Evolutionary conservation across 2,329 filamentous ascomycete species (phyloP).

Genomic region (Fusarium siculi): DNA sequence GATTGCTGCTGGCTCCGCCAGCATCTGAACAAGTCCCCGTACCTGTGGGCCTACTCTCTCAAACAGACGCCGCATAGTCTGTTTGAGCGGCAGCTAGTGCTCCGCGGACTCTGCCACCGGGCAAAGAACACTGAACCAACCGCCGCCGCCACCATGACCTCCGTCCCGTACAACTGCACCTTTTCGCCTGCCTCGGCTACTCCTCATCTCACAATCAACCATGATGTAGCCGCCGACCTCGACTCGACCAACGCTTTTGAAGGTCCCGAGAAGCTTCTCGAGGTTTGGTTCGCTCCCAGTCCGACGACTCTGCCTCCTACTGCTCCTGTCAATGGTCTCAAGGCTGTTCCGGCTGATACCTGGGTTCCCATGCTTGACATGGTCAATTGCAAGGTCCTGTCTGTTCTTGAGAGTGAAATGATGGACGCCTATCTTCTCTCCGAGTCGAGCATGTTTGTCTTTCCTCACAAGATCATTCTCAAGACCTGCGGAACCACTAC

Average conservation of each 20-base stretch:
- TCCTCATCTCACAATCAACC: conserved; percentile 95
- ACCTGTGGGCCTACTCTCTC: conserved; percentile 98
- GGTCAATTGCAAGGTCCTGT: conserved; percentile 98
- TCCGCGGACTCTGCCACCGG: conserved; percentile 73
- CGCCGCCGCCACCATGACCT: background rate
- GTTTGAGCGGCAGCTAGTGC: conserved; percentile 98
- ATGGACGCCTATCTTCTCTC: conserved; percentile 97
- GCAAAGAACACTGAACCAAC: conserved; percentile 42
- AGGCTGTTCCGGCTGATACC: conserved; percentile 81
- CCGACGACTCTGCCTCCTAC: conserved; percentile 76
- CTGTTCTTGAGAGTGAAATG: conserved; percentile 90
- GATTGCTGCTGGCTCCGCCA: conserved; percentile 90
- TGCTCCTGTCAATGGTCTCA: conserved; percentile 80
- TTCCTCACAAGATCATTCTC: conserved; percentile 98
- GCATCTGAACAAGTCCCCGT: conserved; percentile 69
- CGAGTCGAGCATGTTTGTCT: conserved; percentile 99
- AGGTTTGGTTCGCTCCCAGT: conserved; percentile 96
- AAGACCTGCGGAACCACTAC: conserved; percentile 99
- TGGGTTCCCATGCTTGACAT: conserved; percentile 98
- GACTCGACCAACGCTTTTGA: conserved; percentile 98
- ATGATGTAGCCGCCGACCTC: conserved; percentile 89
- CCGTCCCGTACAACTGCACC: conserved; percentile 70
- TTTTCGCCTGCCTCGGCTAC: conserved; percentile 85
- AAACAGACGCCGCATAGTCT: conserved; percentile 92
- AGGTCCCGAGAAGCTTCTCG: conserved; percentile 97